Percentiles rank a stretch among this genome's conserved stretches.
Conservation (phyloP, 139 green algal species). For the Closterium sp. region DNA sequence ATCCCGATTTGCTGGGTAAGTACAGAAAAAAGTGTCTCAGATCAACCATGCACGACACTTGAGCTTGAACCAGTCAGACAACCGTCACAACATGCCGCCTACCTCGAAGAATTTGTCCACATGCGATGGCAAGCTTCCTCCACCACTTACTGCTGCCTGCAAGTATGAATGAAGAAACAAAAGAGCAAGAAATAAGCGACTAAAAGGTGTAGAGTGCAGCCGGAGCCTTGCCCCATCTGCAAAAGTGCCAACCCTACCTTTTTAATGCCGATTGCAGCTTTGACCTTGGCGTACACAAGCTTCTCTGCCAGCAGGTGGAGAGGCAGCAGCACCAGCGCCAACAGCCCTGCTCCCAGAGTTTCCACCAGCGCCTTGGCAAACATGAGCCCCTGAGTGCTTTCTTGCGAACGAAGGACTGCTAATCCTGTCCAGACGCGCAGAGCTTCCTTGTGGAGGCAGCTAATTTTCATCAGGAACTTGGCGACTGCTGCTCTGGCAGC, state of each 20-base stretch:
- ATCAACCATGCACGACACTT: too few relatives aligned
- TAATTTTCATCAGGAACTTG: conserved; percentile 29
- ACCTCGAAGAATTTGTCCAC: conserved; percentile 89
- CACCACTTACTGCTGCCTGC: conserved; percentile 72
- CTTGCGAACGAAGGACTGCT: conserved; percentile 19
- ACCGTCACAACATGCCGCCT: too few relatives aligned
- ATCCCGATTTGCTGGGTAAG: conserved; percentile 62
- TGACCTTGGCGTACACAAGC: conserved; percentile 72
- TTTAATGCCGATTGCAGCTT: conserved; percentile 61
- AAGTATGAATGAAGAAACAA: not conserved
- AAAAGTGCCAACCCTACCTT: conserved; percentile 22
- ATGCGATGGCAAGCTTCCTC: conserved; percentile 76
- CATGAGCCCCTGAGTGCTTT: not conserved
- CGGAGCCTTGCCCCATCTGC: not conserved
- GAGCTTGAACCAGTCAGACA: too few relatives aligned
- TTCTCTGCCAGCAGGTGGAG: conserved; percentile 64
- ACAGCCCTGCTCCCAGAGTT: not conserved
- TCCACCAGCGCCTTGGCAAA: not conserved
- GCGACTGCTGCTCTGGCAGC: not conserved
- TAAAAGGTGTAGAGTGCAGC: not conserved
- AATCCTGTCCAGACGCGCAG: conserved; percentile 53
- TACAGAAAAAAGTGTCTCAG: not conserved
- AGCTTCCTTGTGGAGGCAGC: conserved; percentile 57
- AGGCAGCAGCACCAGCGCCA: conserved; percentile 68
- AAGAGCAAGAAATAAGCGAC: not conserved